A percentile compares a stretch with the other conserved stretches of the same genome.
Conservation (phyloP, 192 early-diverging fungal species). For the Backusella parvicylindrica region DNA sequence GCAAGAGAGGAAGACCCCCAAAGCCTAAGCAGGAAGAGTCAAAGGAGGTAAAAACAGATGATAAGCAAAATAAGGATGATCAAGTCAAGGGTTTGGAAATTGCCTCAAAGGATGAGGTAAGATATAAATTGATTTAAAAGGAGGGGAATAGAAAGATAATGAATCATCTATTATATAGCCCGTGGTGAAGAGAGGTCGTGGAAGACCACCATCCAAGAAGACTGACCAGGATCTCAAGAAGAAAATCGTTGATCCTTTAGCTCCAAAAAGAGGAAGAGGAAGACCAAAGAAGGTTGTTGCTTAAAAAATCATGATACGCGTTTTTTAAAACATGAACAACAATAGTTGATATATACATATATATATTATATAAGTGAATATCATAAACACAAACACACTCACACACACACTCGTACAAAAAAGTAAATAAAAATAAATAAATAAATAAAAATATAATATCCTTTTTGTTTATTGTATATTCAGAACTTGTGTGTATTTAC, state of each 20-base stretch:
- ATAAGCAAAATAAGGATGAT: not conserved
- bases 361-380: not conserved
- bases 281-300: constrained; percentile 12
- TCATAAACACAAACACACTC: not conserved
- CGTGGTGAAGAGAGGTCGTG: constrained; percentile 7
- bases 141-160: not conserved
- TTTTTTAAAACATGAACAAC: not conserved
- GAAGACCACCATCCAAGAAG: constrained; percentile 7
- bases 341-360: not conserved
- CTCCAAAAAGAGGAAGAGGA: constrained; percentile 11
- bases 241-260: not conserved
- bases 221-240: not conserved
- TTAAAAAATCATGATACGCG: constrained; percentile 9
- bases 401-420: not conserved
- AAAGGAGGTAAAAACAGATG: not conserved
- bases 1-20: not conserved
- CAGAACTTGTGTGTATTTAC: not conserved
- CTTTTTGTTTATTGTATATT: not conserved
- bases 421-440: not conserved
- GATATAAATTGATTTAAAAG: not conserved
- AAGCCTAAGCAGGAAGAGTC: not conserved
- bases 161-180: not conserved
- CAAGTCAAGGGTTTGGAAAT: not conserved
- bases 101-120: not conserved
- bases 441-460: not conserved